Conservation (phyloP, 768 basidiomycete species). For the Pleurotus giganteus region DNA sequence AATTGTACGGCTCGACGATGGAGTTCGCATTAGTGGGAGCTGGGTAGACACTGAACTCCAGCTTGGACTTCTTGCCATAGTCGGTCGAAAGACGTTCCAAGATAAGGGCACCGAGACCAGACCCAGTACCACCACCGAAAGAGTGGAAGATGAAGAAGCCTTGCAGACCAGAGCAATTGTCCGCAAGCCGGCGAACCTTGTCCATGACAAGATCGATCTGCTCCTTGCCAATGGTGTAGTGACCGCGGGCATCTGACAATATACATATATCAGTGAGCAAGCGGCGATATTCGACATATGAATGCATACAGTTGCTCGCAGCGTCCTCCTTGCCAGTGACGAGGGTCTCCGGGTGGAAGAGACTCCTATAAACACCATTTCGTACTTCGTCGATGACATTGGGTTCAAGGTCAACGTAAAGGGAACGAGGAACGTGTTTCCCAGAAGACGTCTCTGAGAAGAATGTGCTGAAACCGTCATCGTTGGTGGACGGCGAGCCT, state of each 20-base stretch:
- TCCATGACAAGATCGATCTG: conserved; percentile 97
- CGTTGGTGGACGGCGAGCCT: conserved; percentile 68
- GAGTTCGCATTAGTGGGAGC: conserved; percentile 93
- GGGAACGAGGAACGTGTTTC: conserved; percentile 95
- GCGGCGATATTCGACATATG: conserved; percentile 5
- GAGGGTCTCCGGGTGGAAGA: conserved; percentile 99
- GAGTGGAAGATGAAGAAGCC: conserved; percentile 99
- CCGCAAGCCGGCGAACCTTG: conserved; percentile 92
- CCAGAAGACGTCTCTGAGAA: conserved; percentile 97
- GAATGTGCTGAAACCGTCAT: conserved; percentile 98
- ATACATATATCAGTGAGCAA: background rate
- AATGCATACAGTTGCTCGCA: conserved; percentile 88
- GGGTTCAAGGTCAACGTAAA: conserved; percentile 97
- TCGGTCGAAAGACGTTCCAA: conserved; percentile 96
- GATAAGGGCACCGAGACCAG: conserved; percentile 96
- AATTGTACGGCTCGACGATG: conserved; percentile 99
- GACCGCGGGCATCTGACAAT: conserved; percentile 87
- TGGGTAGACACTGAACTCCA: conserved; percentile 98
- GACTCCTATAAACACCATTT: conserved; percentile 90
- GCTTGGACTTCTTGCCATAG: conserved; percentile 99
- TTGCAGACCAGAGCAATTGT: conserved; percentile 97
- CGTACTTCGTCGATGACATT: conserved; percentile 98
- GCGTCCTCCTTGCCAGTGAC: conserved; percentile 99
- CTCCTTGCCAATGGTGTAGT: conserved; percentile 99
- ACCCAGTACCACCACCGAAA: conserved; percentile 99